Evolutionary conservation across 2,329 filamentous ascomycete species (phyloP), one percentile per base, ranked within the genome.

Genomic region (Pseudogymnoascus sp.): DNA sequence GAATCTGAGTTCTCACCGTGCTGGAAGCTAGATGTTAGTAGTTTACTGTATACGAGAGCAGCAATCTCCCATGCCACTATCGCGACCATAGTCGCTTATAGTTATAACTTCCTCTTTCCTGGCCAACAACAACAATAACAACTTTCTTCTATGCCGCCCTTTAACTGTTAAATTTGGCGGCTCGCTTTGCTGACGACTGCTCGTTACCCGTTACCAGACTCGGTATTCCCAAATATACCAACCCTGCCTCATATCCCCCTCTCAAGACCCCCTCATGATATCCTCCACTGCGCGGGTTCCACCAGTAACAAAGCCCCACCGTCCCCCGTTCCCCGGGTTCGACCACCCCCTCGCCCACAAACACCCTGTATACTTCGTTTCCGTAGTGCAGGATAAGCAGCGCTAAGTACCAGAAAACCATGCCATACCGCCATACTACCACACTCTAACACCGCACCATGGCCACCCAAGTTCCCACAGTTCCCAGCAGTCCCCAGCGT

Each of bases 251-350:
- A 53, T 53, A 53, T 53, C 46, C 15, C 26, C 26, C 15, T 31
- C 23, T 31, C 44, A 9, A n/a, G 15, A 4, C 4, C n/a, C 19
- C n/a, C 3, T 31, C 15, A 31, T 31, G 15, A 53, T 53, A 53
- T 31, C 46, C 46, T 17, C 46, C 46, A 53, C 9, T 53, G 46
- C 7, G 44, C n/a, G 15, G 46, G 46, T 53, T 53, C 46, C 46
- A 53, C 46, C 46, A 53, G 46, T 53, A 53, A 11, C 46, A 31
- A 53, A 31, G 15, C 46, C 46, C 7, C 23, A 17, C 15, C 23
- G n/a, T 31, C 46, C 46, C 46, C 46, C 46, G 46, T 53, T 53
- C 46, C 46, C 46, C 26, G 46, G 46, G 46, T 53, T 53, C 46
- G 26, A 53, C 3, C 23, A 23, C 23, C 10, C 42, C 46, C 46